These are phyloP conservation scores for Escovopsis sp. DNA, from an alignment of 2,329 filamentous ascomycete species.

Conservation along the genomic window DNA sequence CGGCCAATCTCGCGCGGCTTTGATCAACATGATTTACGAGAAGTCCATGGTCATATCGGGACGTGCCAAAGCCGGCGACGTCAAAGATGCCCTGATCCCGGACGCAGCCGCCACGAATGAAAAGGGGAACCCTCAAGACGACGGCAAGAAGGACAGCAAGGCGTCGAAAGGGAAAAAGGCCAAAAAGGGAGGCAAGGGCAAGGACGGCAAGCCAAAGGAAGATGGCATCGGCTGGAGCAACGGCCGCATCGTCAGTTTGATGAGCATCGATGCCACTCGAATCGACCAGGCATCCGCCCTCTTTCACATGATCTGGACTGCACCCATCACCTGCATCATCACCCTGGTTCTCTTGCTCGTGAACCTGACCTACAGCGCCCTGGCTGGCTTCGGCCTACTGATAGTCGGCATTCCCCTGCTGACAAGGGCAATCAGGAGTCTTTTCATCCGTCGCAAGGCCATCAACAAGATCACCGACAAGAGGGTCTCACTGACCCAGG, in stretches of 20 bases:
- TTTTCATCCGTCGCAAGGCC: conserved; percentile 58
- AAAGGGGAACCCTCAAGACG: conserved; percentile 23
- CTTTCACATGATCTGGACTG: conserved; percentile 85
- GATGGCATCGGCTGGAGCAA: conserved; percentile 75
- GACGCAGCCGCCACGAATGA: conserved; percentile 34
- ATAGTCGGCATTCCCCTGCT: conserved; percentile 65
- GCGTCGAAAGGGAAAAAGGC: conserved; percentile 22
- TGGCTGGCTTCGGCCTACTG: conserved; percentile 75
- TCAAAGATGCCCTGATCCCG: conserved; percentile 14
- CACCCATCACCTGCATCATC: conserved; percentile 63
- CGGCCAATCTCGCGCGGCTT: conserved; percentile 63
- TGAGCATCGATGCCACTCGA: conserved; percentile 91
- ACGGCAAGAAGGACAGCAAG: conserved; percentile 19
- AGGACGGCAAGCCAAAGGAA: conserved; percentile 25
- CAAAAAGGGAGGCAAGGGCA: conserved; percentile 7
- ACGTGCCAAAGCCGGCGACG: conserved; percentile 71
- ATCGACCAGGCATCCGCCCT: conserved; percentile 78
- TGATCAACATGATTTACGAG: conserved; percentile 81
- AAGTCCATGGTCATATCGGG: conserved; percentile 85
- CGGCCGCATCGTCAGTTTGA: conserved; percentile 79
- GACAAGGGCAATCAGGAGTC: conserved; percentile 58
- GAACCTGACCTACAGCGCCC: conserved; percentile 79
- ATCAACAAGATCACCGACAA: conserved; percentile 96
- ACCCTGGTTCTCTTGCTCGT: conserved; percentile 68
- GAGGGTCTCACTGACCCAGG: conserved; percentile 78